Percentiles rank a stretch among this genome's conserved stretches.
These are phyloP conservation scores for Rhodosporidiobolus sp. DNA, from an alignment of 768 basidiomycete species.

Conservation along the genomic window DNA sequence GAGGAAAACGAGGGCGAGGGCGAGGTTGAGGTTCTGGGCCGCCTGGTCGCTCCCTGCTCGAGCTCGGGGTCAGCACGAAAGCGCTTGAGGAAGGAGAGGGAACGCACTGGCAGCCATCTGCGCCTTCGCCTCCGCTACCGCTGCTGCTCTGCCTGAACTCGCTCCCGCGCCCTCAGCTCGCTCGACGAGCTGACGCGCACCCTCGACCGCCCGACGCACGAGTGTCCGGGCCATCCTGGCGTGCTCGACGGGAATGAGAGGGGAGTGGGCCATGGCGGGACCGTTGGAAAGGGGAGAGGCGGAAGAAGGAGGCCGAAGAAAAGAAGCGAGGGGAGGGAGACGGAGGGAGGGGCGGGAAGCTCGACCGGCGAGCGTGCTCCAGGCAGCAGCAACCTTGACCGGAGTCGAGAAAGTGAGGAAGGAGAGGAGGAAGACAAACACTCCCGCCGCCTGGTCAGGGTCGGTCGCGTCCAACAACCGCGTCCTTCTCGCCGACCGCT, in stretches of 20 bases:
- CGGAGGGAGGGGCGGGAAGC: too few species aligned
- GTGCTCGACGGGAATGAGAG: neutral
- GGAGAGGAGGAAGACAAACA: too few species aligned
- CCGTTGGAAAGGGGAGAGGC: neutral
- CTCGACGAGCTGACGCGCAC: too few species aligned
- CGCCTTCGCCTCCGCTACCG: neutral
- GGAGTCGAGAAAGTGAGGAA: too few species aligned
- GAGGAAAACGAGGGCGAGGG: neutral
- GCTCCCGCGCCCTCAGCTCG: neutral
- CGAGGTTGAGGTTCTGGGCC: conserved; percentile 11
- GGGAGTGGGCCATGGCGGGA: neutral
- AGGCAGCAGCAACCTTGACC: too few species aligned
- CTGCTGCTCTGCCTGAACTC: neutral
- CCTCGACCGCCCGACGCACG: neutral
- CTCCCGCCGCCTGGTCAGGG: too few species aligned
- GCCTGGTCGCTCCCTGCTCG: conserved; percentile 12
- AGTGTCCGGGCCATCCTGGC: neutral
- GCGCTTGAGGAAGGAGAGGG: neutral
- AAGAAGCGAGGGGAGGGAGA: too few species aligned
- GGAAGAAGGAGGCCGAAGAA: neutral
- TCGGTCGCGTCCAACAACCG: too few species aligned
- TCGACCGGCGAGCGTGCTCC: too few species aligned
- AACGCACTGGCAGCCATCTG: conserved; percentile 10
- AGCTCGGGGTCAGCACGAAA: too few species aligned
- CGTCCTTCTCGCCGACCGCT: too few species aligned